Conservation (phyloP, 345 rosid genomes). For the Hibiscus tridactylites region DNA sequence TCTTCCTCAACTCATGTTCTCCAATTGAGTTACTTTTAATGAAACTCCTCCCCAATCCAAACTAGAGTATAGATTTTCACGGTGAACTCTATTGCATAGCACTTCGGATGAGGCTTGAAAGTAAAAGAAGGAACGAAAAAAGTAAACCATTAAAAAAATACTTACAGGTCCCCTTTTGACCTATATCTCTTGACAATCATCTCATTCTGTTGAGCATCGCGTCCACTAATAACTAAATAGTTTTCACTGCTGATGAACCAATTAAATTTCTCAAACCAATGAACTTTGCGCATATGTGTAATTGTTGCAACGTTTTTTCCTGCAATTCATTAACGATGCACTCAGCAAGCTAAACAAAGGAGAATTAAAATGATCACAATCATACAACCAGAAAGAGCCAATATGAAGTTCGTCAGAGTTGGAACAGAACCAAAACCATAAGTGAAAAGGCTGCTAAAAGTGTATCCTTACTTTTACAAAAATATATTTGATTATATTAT, state of each 20-base stretch:
- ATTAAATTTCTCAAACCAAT: constrained; percentile 98
- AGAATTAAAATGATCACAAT: neutral
- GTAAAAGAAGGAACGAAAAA: neutral
- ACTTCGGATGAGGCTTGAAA: neutral
- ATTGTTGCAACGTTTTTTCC: constrained; percentile 89
- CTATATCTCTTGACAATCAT: constrained; percentile 95
- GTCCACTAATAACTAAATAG: constrained; percentile 87
- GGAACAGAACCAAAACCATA: neutral
- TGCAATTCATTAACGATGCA: constrained; percentile 19
- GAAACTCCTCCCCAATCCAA: neutral
- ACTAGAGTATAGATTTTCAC: neutral
- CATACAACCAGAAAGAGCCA: neutral
- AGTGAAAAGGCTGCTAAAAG: neutral
- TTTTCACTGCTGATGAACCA: constrained; percentile 99
- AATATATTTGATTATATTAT: neutral
- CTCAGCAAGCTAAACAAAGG: neutral
- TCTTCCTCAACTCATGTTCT: neutral
- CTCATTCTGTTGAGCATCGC: constrained; percentile 98
- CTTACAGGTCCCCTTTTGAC: constrained; percentile 98
- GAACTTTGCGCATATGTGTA: constrained; percentile 91
- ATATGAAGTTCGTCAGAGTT: neutral
- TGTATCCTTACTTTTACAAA: neutral
- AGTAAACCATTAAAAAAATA: constrained; percentile 4
- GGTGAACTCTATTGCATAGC: neutral
- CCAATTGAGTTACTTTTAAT: neutral